Conservation (phyloP, 176 grass and related monocot species). For the Cymbopogon citratus region DNA sequence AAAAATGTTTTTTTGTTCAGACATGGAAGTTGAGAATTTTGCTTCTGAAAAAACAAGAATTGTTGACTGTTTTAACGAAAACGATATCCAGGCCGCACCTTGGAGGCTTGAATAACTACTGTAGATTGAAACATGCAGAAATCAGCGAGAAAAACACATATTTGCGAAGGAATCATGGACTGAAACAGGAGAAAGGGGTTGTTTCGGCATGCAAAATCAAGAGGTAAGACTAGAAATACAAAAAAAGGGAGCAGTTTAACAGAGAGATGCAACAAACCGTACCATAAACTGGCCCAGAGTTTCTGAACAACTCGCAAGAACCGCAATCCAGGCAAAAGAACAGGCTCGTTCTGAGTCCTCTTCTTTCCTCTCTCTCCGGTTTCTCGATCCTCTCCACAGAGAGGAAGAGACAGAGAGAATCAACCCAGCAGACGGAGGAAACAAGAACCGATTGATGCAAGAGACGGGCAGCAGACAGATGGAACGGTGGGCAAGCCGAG, state of each 20-base stretch:
- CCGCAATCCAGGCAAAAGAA: slow-evolving; percentile 9
- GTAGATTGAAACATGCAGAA: not conserved
- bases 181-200: not conserved
- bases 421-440: slow-evolving; percentile 23
- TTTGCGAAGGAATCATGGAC: not conserved
- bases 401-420: slow-evolving; percentile 6
- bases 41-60: not conserved
- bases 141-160: not conserved
- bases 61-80: not conserved
- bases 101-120: not conserved
- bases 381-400: slow-evolving; percentile 29
- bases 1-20: not conserved
- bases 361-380: not conserved
- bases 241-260: not conserved
- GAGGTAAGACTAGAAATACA: not conserved
- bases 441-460: slow-evolving; percentile 2
- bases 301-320: slow-evolving; percentile 2
- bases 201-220: slow-evolving; percentile 7
- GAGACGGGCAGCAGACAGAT: not conserved
- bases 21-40: not conserved
- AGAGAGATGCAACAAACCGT: slow-evolving; percentile 22
- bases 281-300: slow-evolving; percentile 10
- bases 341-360: not conserved
- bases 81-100: not conserved
- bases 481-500: slow-evolving; percentile 2